phyloP scores from a whole-genome alignment of 2,329 filamentous ascomycete genomes.

The Fusarium multiceps region DNA sequence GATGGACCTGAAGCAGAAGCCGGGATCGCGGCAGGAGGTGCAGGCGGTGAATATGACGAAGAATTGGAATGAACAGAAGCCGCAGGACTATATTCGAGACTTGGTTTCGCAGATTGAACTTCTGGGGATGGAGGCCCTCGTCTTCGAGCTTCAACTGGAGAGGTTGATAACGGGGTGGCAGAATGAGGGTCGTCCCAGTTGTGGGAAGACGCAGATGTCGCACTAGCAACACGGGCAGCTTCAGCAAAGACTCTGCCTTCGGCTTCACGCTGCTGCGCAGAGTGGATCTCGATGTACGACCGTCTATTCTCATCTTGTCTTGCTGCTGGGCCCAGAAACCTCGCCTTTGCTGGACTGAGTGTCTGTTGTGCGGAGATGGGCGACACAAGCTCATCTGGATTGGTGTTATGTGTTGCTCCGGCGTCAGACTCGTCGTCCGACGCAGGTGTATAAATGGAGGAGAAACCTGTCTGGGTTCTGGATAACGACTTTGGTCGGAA shows the following conservation, averaged over 20 bases:
- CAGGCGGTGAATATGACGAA: conserved; percentile 47
- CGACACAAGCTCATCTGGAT: conserved; percentile 35
- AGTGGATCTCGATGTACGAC: conserved; percentile 69
- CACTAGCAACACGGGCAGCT: conserved; percentile 54
- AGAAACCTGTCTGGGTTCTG: conserved; percentile 44
- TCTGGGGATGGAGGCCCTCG: conserved; percentile 47
- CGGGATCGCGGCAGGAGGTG: conserved; percentile 22
- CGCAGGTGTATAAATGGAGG: conserved; percentile 42
- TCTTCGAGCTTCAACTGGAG: conserved; percentile 42
- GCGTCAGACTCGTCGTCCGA: conserved; percentile 35
- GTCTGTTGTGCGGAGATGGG: conserved; percentile 33
- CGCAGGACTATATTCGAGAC: conserved; percentile 57
- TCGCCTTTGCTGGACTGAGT: conserved; percentile 54
- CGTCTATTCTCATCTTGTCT: conserved; percentile 64
- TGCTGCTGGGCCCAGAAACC: conserved; percentile 56
- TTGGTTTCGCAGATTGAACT: conserved; percentile 37
- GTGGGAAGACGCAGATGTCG: conserved; percentile 49
- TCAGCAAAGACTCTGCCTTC: conserved; percentile 70
- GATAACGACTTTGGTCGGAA: conserved; percentile 65
- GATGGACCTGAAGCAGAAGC: conserved; percentile 8
- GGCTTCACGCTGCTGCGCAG: conserved; percentile 69
- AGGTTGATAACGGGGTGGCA: conserved; percentile 40
- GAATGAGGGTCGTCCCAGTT: conserved; percentile 50
- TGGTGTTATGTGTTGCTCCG: conserved; percentile 22
- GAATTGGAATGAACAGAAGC: conserved; percentile 51